phyloP scores from a whole-genome alignment of 768 basidiomycete species.

The Termitomyces sp. region DNA sequence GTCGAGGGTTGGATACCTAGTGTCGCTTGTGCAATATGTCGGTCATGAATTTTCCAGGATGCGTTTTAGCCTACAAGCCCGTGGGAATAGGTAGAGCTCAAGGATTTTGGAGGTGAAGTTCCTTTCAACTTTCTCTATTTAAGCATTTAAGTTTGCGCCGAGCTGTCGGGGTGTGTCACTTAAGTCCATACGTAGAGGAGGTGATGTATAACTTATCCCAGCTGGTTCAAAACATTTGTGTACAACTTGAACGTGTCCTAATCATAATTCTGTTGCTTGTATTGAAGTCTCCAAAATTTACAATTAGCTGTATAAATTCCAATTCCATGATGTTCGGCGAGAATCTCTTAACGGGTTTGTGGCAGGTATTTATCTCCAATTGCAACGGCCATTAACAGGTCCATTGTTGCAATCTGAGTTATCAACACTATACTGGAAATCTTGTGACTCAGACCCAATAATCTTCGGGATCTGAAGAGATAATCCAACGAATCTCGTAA shows the following conservation, averaged over 20 bases:
- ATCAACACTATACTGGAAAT: too few species aligned
- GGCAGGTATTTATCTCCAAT: constrained; percentile 6
- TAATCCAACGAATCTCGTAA: background rate
- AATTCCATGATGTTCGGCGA: too few species aligned
- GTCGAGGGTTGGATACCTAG: background rate
- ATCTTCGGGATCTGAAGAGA: too few species aligned
- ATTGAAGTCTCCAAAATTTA: background rate
- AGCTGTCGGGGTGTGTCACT: constrained; percentile 7
- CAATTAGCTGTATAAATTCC: too few species aligned
- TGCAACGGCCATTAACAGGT: too few species aligned
- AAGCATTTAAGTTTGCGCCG: constrained; percentile 2
- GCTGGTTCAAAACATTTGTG: background rate
- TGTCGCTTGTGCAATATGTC: background rate
- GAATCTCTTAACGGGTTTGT: constrained; percentile 7
- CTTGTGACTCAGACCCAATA: background rate
- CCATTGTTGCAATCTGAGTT: too few species aligned
- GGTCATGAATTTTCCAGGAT: background rate
- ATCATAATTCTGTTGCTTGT: too few species aligned
- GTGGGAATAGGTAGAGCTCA: background rate
- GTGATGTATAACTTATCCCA: background rate
- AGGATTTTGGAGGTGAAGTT: background rate
- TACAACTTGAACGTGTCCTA: too few species aligned
- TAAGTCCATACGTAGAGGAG: background rate
- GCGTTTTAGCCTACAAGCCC: background rate
- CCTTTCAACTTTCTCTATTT: constrained; percentile 5